Base-by-base conservation (phyloP, 2,329 filamentous ascomycete genomes). In the Trichophyton mentagrophytes region DNA sequence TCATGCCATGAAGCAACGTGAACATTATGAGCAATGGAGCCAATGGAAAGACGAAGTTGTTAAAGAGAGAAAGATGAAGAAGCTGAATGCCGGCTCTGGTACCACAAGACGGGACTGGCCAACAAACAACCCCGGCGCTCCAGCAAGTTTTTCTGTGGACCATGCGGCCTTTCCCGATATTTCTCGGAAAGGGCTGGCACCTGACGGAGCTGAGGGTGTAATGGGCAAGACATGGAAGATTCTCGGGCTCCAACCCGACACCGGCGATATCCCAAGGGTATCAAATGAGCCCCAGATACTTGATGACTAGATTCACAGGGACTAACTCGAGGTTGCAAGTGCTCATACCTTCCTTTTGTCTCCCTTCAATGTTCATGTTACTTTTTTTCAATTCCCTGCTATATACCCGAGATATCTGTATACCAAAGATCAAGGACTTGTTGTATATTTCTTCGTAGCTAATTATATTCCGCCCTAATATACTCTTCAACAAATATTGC, bases 1-100 rank as follows among this genome's bases (percentile, higher is more conserved):
- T 64, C 73, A 74, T 61, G 70, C 75, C 3, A 71, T 77, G 5
- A 71, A 72, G 44, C 75, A 76, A 59, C 73, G 76, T 38, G 76
- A 78, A 63, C 70, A 77, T 55, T 76, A 76, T 63, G 75, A 77
- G 63, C 74, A 73, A 61, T 77, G 77, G 75, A 68, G 72, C 15
- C 73, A 76, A 66, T 76, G 74, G 74, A 71, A 71, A 59, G 69
- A 75, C 27, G 74, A 76, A 22, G 71, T 76, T 58, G 73, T 72
- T 22, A 62, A 67, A 59, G 67, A 72, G 30, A 72, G 75, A 59
- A 69, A 73, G 38, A 69, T 73, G 62, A 69, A 71, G 55, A 70
- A 30, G 30, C 40, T 44, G 15, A 36, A 15, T 55, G 7, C 51
- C 9, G 33, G 15, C 17, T 30, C 9, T 30, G 33, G 27, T 27